phyloP scores from a whole-genome alignment of 1,139 yeast species.

The Yamadazyma sp. region DNA sequence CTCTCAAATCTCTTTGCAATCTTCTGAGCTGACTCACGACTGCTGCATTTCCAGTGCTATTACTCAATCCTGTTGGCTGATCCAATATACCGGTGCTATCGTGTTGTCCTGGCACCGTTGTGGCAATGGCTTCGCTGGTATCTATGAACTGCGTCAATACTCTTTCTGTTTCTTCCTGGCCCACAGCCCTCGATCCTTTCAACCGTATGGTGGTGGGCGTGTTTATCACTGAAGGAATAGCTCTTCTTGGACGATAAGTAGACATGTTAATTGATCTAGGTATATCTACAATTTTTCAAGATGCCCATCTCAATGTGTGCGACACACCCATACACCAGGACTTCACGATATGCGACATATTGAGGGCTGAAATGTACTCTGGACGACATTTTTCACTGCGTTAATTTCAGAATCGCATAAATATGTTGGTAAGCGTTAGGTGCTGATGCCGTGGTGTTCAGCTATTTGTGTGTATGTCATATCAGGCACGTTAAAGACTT shows the following conservation, averaged over 20 bases:
- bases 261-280: conserved; percentile 19
- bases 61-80: conserved; percentile 21
- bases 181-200: conserved; percentile 24
- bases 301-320: conserved; percentile 8
- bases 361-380: conserved; percentile 2
- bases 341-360: too few relatives aligned
- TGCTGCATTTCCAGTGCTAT: conserved; percentile 29
- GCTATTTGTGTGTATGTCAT: too few relatives aligned
- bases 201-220: conserved; percentile 49
- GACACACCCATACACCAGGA: too few relatives aligned
- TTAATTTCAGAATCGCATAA: conserved; percentile 2
- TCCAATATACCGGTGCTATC: conserved; percentile 9
- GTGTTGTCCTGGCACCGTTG: conserved; percentile 19
- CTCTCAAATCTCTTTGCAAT: conserved; percentile 69
- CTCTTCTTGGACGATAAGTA: conserved; percentile 37
- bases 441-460: too few relatives aligned
- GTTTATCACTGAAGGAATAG: conserved; percentile 45
- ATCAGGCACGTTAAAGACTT: too few relatives aligned
- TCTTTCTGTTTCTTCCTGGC: conserved; percentile 44
- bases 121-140: conserved; percentile 30
- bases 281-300: conserved; percentile 6
- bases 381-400: background rate
- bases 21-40: conserved; percentile 61
- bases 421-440: too few relatives aligned
- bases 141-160: conserved; percentile 48